These are phyloP conservation scores for Pulveroboletus frians DNA, from an alignment of 768 basidiomycete species.

Conservation along the genomic window DNA sequence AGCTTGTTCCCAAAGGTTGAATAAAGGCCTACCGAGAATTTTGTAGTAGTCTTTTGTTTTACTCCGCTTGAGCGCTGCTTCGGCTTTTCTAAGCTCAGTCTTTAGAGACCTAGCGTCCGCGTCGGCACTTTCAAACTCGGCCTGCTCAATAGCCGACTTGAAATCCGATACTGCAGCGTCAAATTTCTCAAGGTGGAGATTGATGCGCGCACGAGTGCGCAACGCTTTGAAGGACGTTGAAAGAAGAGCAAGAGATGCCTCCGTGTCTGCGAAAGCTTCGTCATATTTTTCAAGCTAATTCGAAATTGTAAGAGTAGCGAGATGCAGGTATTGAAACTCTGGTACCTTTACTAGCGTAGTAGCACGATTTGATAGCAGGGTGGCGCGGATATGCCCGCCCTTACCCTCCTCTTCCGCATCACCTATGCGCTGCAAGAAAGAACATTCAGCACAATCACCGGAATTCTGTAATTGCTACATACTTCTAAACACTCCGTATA, in stretches of 20 bases:
- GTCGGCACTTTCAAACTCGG: constrained; percentile 56
- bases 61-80: constrained; percentile 76
- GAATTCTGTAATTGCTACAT: constrained; percentile 10
- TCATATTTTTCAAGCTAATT: constrained; percentile 56
- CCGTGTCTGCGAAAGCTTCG: constrained; percentile 68
- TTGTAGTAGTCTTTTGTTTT: constrained; percentile 91
- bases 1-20: background rate
- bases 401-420: constrained; percentile 63
- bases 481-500: constrained; percentile 74
- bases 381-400: constrained; percentile 78
- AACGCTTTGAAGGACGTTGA: constrained; percentile 78
- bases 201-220: constrained; percentile 78
- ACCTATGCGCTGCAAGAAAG: constrained; percentile 53
- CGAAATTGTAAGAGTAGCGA: constrained; percentile 6
- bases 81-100: constrained; percentile 72
- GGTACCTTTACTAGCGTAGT: constrained; percentile 72
- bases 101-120: constrained; percentile 58
- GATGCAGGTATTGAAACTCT: background rate
- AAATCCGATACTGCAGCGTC: constrained; percentile 72
- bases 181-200: constrained; percentile 69
- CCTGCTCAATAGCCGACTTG: constrained; percentile 72
- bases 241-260: constrained; percentile 56
- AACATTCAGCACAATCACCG: background rate
- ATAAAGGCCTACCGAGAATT: constrained; percentile 46
- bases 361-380: constrained; percentile 78